Conservation (phyloP, 1,284 basidiomycete genomes). For the Naganishia liquefaciens region DNA sequence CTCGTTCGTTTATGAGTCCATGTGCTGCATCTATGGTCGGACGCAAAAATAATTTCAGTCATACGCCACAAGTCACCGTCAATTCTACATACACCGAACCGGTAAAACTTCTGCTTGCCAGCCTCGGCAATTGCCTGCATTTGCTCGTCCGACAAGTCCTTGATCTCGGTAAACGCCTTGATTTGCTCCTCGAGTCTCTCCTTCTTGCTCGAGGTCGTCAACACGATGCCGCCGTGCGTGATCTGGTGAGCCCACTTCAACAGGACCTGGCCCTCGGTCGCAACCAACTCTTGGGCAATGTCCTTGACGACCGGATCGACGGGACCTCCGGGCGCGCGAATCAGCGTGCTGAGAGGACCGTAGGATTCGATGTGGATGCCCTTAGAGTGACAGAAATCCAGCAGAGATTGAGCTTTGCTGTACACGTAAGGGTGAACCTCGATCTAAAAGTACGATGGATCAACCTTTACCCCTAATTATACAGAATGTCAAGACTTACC, state of each 20-base stretch:
- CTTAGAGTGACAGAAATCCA: constrained; percentile 61
- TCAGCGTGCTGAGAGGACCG: constrained; percentile 55
- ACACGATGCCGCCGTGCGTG: constrained; percentile 59
- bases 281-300: constrained; percentile 54
- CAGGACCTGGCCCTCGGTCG: constrained; percentile 46
- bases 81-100: constrained; percentile 35
- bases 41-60: constrained; percentile 15
- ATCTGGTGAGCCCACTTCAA: constrained; percentile 49
- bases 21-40: constrained; percentile 15
- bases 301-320: constrained; percentile 59
- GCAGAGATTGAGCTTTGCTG: constrained; percentile 61
- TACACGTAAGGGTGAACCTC: constrained; percentile 79
- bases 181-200: constrained; percentile 69
- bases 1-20: no score
- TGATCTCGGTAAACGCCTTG: constrained; percentile 58
- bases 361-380: constrained; percentile 70
- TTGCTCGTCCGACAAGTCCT: constrained; percentile 65
- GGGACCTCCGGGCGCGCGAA: constrained; percentile 60
- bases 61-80: neutral
- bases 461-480: neutral
- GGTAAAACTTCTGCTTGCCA: no score
- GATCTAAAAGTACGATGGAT: constrained; percentile 58
- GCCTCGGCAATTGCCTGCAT: constrained; percentile 45
- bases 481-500: constrained; percentile 49
- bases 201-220: constrained; percentile 67